Base-by-base conservation (phyloP, 257 asterid species). In the Nicotiana paniculata region DNA sequence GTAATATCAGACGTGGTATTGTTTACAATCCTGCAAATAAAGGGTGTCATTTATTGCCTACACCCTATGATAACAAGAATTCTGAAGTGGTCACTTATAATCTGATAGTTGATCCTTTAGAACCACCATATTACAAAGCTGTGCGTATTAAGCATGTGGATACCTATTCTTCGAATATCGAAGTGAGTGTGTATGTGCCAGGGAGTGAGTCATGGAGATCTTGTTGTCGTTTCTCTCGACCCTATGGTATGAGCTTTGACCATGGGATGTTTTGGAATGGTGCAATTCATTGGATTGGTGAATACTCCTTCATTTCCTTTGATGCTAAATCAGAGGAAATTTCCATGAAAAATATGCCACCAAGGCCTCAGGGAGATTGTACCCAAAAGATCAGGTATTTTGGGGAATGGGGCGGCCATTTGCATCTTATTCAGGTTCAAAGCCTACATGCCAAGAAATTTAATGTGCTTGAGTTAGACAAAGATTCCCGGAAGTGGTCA, bases 321-420 rank as follows among this genome's bases (percentile, higher is more conserved):
- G 80, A 51, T 53, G 46, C 28, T 54, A 59, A 53, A 1, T 53
- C 43, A 16, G 80, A 76, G 63, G 17, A 11, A n/a, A 16, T 76
- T 32, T 35, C 18, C 1, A 76, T 4, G 9, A 53, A 16, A 18
- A 7, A 1, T 3, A 48, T 76, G 80, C 80, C 65, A n/a, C 12
- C 80, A 51, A 53, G 4, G 21, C 61, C 65, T n/a, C 37, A 12
- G 32, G 80, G 43, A 9, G 8, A n/a, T 6, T 59, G 30, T 59
- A 59, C 3, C 28, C 13, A 59, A 59, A 59, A 59, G 76, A 39
- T 32, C 0, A 80, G 83, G 46, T 43, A 43, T 46, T 37, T 18
- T 3, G 83, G 83, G 16, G 83, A 66, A 81, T 81, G 79, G 78
- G 9, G 51, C 3, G 83, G 83, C 2, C 77, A 81, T 65, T 43